Base-by-base conservation (phyloP, 768 basidiomycete species). In the Russula earlei region DNA sequence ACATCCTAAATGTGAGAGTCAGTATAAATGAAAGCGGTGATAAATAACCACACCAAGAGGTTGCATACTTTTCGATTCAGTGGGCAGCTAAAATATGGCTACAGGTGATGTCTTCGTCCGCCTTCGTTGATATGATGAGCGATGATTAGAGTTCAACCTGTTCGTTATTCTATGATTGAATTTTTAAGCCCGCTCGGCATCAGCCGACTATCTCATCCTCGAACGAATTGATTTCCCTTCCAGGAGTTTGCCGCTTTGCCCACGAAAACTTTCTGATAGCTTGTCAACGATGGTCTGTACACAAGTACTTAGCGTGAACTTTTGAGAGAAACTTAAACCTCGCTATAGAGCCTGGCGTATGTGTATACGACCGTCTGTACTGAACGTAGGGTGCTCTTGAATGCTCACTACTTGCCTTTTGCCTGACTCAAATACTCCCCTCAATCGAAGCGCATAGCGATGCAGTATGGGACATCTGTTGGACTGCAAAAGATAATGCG, bases 81-180 rank as follows among this genome's bases (percentile, higher is more conserved):
- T 40, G 34, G 52, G 59, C 56, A 41, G 40, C 25, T 43, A 46
- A 36, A 50, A 40, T 47, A 57, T 37, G 25, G 47, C 41, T 52
- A 65, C 61, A 49, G 50, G 49, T 66, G 81, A 84, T 85, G 87
- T 89, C 88, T 82, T 91, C 89, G 79, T 91, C 84, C 88, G 87
- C 89, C 85, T 72, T 91, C 88, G 89, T 91, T 83, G 87, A 91
- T 90, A 87, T 80, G 70, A 87, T 80, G 70, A 79, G 67, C 71
- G 73, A 76, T 77, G 74, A 77, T 72, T 77, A 75, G 73, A 74
- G 76, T 81, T 84, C 69, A 60, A 40, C 29, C 49, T 47, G 15
- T 11, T 45, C n/a, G 53, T 55, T 68, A 65, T 70, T 69, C 69
- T 67, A 63, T 63, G 54, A 52, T 27, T n/a, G 12, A 22, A 24